Evolutionary conservation across 495 filamentous ascomycete species (phyloP).

Genomic region (Glarea lozoyensis): DNA sequence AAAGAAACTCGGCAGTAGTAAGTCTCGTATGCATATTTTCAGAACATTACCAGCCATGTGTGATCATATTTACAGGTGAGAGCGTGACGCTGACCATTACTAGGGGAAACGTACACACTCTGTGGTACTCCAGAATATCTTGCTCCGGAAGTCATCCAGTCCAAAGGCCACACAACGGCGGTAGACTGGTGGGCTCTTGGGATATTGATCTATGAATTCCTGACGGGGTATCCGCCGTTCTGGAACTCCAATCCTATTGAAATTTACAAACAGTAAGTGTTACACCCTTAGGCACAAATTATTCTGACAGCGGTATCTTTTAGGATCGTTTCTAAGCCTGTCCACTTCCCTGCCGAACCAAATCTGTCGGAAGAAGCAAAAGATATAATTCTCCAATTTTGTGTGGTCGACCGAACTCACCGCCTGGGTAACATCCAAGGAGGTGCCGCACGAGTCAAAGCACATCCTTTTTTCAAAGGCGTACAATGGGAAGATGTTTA

Average conservation of each 20-base stretch:
- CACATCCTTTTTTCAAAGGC: slow-evolving; percentile 75
- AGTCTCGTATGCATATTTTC: slow-evolving; percentile 13
- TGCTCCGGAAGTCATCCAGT: slow-evolving; percentile 92
- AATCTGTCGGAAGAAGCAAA: slow-evolving; percentile 65
- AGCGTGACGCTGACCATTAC: slow-evolving; percentile 9
- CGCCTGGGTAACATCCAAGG: slow-evolving; percentile 84
- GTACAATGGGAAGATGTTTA: slow-evolving; percentile 85
- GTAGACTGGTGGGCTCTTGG: slow-evolving; percentile 99
- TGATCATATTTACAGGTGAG: too few species aligned
- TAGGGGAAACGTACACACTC: slow-evolving; percentile 85
- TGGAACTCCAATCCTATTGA: slow-evolving; percentile 95
- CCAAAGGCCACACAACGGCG: slow-evolving; percentile 86
- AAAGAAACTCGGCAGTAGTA: slow-evolving; percentile 61
- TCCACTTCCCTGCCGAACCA: slow-evolving; percentile 55
- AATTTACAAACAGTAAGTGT: slow-evolving; percentile 76
- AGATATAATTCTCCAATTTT: slow-evolving; percentile 76
- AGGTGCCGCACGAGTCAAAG: slow-evolving; percentile 72
- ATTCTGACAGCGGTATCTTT: not conserved
- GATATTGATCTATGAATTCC: slow-evolving; percentile 91
- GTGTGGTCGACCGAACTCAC: slow-evolving; percentile 80
- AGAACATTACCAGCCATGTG: too few species aligned
- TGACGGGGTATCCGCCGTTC: slow-evolving; percentile 93
- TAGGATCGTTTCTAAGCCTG: slow-evolving; percentile 67
- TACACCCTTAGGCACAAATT: not conserved
- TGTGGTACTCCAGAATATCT: slow-evolving; percentile 97